Base-by-base conservation (phyloP, 164 flowering plant species). In the Chimonanthus salicifolius region DNA sequence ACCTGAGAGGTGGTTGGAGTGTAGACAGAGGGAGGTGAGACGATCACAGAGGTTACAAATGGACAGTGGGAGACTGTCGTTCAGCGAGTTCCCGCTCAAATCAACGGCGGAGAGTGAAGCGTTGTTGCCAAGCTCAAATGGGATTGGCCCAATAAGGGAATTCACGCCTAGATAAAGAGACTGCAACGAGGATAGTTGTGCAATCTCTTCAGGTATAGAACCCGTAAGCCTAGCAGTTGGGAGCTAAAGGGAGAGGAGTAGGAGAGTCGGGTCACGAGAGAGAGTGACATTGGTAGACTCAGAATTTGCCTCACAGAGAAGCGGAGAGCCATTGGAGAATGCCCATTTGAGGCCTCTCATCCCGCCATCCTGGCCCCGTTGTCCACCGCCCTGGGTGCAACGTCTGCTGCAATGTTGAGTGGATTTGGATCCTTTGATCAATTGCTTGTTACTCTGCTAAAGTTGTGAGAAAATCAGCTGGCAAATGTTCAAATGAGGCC, bases 21-120 rank as follows among this genome's bases (percentile, higher is more conserved):
- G 89, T 69, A 95, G 69, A 73, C 86, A 71, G 51, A 95, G 81
- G 46, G 91, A 87, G 71, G 85, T 88, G 18, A 95, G 90, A 33
- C 81, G 70, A 47, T 85, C 90, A 77, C 99, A 95, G 47, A 95
- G 87, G 77, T 95, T 95, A 98, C 99, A 93, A n/a, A 93, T 83
- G 0, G 99, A 93, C 44, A 94, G 84, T 5, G 97, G 84, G 4
- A 95, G 74, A 64, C 82, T 62, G 68, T 92, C 99, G 73, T 44
- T 77, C 5, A 95, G 79, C 74, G 80, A 74, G 76, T 95, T 95
- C 43, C 75, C 76, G 33, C 89, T 67, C 80, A 95, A 87, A 87
- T 93, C 94, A 78, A 95, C 71, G 46, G 88, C 89, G 62, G 90
- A 74, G 45, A 95, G 87, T 16, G 94, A 89, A 68, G 92, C 76